Evolutionary conservation across 2,329 filamentous ascomycete genomes (phyloP).

Genomic region (Aureobasidium leucospermi): DNA sequence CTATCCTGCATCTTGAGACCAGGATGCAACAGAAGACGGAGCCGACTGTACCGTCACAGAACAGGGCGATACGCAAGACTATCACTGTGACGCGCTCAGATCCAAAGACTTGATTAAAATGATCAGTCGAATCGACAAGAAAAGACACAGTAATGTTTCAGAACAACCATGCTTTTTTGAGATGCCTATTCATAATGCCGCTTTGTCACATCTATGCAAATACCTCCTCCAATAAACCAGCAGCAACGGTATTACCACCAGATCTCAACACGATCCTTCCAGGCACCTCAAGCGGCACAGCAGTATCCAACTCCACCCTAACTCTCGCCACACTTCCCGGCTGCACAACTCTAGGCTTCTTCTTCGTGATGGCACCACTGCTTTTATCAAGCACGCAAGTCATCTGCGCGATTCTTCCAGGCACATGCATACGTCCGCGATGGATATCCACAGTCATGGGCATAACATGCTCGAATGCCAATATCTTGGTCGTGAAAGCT

Average conservation of each 20-base stretch:
- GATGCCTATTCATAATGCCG: background rate
- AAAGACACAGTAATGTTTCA: too few relatives aligned
- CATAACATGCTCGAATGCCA: constrained; percentile 83
- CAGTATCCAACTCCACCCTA: constrained; percentile 58
- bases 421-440: constrained; percentile 70
- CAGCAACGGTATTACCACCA: constrained; percentile 77
- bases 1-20: too few relatives aligned
- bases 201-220: background rate
- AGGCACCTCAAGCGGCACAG: constrained; percentile 72
- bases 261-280: constrained; percentile 74
- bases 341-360: constrained; percentile 76
- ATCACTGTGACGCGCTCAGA: too few relatives aligned
- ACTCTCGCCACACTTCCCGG: constrained; percentile 72
- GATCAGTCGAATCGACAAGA: too few relatives aligned
- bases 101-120: too few relatives aligned
- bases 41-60: too few relatives aligned
- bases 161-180: background rate
- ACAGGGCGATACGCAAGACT: too few relatives aligned
- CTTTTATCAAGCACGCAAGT: constrained; percentile 70
- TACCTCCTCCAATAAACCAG: constrained; percentile 64
- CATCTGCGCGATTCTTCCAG: constrained; percentile 66
- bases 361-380: constrained; percentile 68
- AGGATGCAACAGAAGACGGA: too few relatives aligned
- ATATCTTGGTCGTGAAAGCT: constrained; percentile 71
- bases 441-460: constrained; percentile 88